phyloP scores from a whole-genome alignment of 2,329 filamentous ascomycete genomes.

The Aschersonia sp. region DNA sequence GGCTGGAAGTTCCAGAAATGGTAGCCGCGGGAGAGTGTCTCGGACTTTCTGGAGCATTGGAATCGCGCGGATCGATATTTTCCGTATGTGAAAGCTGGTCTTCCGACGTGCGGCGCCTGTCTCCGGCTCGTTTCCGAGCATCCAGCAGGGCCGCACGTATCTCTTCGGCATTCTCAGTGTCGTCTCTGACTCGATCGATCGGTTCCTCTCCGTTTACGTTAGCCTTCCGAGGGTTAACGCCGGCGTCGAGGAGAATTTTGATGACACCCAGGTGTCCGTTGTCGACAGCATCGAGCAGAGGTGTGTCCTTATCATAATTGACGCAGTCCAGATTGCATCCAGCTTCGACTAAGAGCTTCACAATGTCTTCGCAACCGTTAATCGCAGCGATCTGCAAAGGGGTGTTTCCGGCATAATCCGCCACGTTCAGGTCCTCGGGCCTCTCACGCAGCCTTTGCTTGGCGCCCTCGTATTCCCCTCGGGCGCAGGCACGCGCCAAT shows the following conservation, averaged over 20 bases:
- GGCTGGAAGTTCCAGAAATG: constrained; percentile 21
- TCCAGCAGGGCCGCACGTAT: constrained; percentile 57
- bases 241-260: constrained; percentile 66
- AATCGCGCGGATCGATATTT: constrained; percentile 31
- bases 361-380: constrained; percentile 74
- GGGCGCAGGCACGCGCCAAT: constrained; percentile 78
- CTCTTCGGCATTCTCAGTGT: constrained; percentile 64
- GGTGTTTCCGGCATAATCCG: constrained; percentile 92
- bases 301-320: constrained; percentile 78
- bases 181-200: constrained; percentile 64
- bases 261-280: constrained; percentile 88
- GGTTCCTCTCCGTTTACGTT: constrained; percentile 91
- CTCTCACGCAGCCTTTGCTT: constrained; percentile 63
- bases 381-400: constrained; percentile 87
- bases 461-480: constrained; percentile 67
- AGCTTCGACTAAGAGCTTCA: constrained; percentile 71
- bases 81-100: constrained; percentile 37
- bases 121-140: constrained; percentile 39
- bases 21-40: constrained; percentile 36
- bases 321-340: constrained; percentile 73
- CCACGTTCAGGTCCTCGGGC: constrained; percentile 75
- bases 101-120: constrained; percentile 41
- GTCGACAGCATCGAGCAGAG: constrained; percentile 88
- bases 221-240: constrained; percentile 80
- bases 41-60: constrained; percentile 43